Conservation (phyloP, 2,329 filamentous ascomycete genomes). For the Alternaria ethzedia region DNA sequence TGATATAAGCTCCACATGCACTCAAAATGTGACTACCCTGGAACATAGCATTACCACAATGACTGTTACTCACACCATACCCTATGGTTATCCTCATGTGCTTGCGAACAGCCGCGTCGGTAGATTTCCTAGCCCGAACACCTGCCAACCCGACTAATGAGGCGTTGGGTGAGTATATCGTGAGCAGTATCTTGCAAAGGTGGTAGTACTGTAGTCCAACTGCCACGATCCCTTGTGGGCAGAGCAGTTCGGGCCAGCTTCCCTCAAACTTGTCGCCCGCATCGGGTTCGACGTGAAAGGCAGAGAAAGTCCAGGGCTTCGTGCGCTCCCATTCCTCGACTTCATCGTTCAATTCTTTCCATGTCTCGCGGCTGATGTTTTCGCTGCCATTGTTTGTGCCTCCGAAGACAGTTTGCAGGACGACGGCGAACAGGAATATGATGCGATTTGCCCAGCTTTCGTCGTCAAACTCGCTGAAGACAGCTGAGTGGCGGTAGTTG, state of each 20-base stretch:
- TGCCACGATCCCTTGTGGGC: slow-evolving; percentile 32
- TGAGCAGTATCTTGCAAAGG: slow-evolving; percentile 39
- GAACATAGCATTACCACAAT: slow-evolving; percentile 40
- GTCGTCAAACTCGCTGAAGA: slow-evolving; percentile 39
- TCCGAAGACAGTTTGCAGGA: slow-evolving; percentile 38
- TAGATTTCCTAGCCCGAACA: slow-evolving; percentile 31
- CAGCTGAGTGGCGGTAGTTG: slow-evolving; percentile 37
- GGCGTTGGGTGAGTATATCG: slow-evolving; percentile 37
- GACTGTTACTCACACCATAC: slow-evolving; percentile 35
- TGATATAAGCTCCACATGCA: slow-evolving; percentile 37
- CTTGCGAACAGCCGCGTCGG: slow-evolving; percentile 34
- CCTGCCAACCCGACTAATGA: slow-evolving; percentile 34
- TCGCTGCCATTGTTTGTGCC: slow-evolving; percentile 18
- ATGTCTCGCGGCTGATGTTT: slow-evolving; percentile 32
- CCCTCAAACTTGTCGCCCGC: slow-evolving; percentile 32
- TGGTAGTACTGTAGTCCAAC: slow-evolving; percentile 41
- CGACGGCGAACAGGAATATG: slow-evolving; percentile 39
- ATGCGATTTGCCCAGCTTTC: slow-evolving; percentile 42
- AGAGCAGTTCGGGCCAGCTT: slow-evolving; percentile 32
- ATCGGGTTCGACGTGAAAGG: slow-evolving; percentile 28
- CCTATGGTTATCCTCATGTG: slow-evolving; percentile 39
- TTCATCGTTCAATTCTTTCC: slow-evolving; percentile 36
- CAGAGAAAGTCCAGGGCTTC: slow-evolving; percentile 39
- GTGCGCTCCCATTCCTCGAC: slow-evolving; percentile 41
- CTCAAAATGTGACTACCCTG: slow-evolving; percentile 39